Evolutionary conservation across 352 stramenopile species (phyloP), one percentile per base, ranked within the genome.

Genomic region (Phytophthora brassicae): DNA sequence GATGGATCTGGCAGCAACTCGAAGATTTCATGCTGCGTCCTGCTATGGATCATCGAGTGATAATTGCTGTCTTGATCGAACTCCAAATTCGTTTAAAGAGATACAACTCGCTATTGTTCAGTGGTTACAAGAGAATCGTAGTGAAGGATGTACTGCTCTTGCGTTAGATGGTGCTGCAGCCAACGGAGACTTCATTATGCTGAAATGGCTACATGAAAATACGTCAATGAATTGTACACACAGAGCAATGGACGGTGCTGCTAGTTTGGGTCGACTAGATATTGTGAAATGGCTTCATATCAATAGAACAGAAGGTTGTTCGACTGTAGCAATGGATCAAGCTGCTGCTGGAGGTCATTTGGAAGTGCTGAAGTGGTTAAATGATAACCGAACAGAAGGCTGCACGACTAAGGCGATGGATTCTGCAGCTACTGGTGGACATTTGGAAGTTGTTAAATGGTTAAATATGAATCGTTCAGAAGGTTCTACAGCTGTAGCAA

Each of bases 1-100:
- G 1, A 60, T 60, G 39, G 39, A 43, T 43, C 8, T 24, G 6
- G 52, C 52, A 45, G 52, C 52, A 51, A 31, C 39, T 38, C 6
- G 31, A 38, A 6, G 31, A 12, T 13, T 38, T 38, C 31, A 38
- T 16, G 31, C 31, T 33, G 9, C 28, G 9, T 33, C 28, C 5
- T 33, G 28, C 28, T 20, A 29, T 22, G 6, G 49, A 9, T 23
- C 49, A 56, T 6, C 35, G 19, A n/a, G 49, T 36, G 2, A 38
- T 56, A n/a, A 22, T 46, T 41, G 35, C 49, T 8, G 49, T 35
- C 16, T 45, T 9, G 28, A 33, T 9, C 5, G 9, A 33, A 33
- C 28, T 33, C 28, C 28, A 33, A 33, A 9, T 33, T 33, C 28
- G 5, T 33, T 33, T 33, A 5, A 23, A 33, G 12, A 22, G 51